Conservation (phyloP, 2,329 filamentous ascomycete genomes). For the Colletotrichum orbiculare region DNA sequence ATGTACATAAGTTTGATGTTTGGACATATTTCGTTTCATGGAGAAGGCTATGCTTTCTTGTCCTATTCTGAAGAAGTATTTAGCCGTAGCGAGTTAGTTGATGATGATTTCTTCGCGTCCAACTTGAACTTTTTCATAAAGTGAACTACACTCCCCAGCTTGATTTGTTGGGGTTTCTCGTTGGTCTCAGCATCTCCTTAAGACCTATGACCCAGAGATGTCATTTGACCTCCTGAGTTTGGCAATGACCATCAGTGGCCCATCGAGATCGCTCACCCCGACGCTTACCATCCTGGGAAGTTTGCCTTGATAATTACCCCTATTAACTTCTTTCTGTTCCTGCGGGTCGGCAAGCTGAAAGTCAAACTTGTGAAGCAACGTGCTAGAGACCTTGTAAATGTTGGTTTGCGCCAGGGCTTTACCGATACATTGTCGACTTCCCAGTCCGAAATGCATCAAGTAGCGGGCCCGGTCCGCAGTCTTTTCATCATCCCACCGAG, state of each 20-base stretch:
- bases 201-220: too few relatives aligned
- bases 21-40: too few relatives aligned
- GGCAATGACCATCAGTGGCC: constrained; percentile 6
- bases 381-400: constrained; percentile 25
- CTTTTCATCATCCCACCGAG: constrained; percentile 11
- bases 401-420: constrained; percentile 25
- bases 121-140: too few relatives aligned
- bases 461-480: constrained; percentile 16
- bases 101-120: too few relatives aligned
- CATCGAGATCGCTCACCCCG: constrained; percentile 17
- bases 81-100: too few relatives aligned
- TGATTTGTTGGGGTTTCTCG: too few relatives aligned
- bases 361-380: constrained; percentile 11
- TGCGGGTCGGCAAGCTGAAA: constrained; percentile 13
- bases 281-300: constrained; percentile 13
- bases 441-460: constrained; percentile 28
- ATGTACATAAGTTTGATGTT: too few relatives aligned
- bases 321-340: neutral
- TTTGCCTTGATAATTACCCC: neutral
- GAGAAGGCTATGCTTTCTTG: too few relatives aligned
- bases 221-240: neutral
- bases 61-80: too few relatives aligned
- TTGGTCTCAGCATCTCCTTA: too few relatives aligned
- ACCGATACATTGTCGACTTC: constrained; percentile 23
- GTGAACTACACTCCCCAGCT: too few relatives aligned